Evolutionary conservation across 768 basidiomycete genomes (phyloP).

Genomic region (Lanmaoa pseudosensibilis): DNA sequence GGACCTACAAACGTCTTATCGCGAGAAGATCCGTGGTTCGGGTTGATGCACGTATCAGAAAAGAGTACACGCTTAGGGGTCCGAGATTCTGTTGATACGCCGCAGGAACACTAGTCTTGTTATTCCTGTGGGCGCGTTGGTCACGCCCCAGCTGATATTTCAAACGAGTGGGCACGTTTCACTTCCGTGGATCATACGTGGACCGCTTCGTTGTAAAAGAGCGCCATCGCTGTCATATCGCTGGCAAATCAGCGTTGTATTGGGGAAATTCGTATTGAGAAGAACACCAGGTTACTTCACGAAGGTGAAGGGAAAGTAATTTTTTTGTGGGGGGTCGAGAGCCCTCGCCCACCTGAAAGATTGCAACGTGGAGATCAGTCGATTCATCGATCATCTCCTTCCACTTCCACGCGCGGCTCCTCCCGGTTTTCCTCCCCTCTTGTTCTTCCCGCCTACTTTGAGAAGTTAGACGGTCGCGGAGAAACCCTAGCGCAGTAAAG

Average conservation of each 20-base stretch:
- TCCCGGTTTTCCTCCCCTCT: not conserved
- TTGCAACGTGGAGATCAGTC: not conserved
- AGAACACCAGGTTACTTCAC: slow-evolving; percentile 23
- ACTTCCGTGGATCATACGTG: slow-evolving; percentile 13
- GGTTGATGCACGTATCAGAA: not conserved
- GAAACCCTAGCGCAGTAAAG: not conserved
- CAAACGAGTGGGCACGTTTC: not conserved
- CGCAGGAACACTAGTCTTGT: not conserved
- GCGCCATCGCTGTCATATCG: slow-evolving; percentile 8
- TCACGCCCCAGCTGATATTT: not conserved
- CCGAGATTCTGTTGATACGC: not conserved
- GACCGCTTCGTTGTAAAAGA: not conserved
- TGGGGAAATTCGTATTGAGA: not conserved
- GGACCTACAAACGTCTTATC: slow-evolving; percentile 23
- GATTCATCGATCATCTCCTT: not conserved
- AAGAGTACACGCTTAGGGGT: not conserved
- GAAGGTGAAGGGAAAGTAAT: not conserved
- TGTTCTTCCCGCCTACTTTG: not conserved
- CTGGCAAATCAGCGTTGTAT: slow-evolving; percentile 9
- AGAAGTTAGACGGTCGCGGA: slow-evolving; percentile 8
- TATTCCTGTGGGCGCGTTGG: not conserved
- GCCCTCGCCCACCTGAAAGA: slow-evolving; percentile 5
- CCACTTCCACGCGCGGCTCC: not conserved
- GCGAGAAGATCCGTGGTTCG: slow-evolving; percentile 11
- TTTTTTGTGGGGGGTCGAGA: slow-evolving; percentile 4